Conservation (phyloP, 176 grass and related monocot species). For the Carex scoparia region DNA sequence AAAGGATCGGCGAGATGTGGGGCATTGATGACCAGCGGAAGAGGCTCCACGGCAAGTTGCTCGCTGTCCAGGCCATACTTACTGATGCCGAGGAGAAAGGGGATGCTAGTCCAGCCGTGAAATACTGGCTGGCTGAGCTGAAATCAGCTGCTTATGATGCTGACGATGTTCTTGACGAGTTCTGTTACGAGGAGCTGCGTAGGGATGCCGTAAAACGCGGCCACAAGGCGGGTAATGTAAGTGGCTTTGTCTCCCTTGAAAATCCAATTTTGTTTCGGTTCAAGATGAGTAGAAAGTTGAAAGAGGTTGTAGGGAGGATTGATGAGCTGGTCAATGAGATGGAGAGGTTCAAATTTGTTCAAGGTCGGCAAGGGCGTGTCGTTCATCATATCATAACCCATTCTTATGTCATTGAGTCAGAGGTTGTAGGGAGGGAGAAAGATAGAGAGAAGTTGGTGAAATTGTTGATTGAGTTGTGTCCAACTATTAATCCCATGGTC, state of each 20-base stretch:
- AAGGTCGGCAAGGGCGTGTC: fast-evolving
- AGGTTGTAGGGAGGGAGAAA: background rate
- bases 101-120: background rate
- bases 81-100: background rate
- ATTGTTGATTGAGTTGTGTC: background rate
- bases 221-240: background rate
- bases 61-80: background rate
- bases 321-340: background rate
- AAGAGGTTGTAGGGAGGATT: background rate
- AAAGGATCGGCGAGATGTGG: background rate
- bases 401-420: background rate
- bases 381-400: background rate
- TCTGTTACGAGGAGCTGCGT: conserved; percentile 5
- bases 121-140: conserved; percentile 5
- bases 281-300: background rate
- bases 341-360: background rate
- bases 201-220: background rate
- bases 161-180: background rate
- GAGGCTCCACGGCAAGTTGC: background rate
- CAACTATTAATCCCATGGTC: background rate
- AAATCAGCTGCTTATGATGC: conserved; percentile 10
- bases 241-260: background rate
- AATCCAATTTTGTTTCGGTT: conserved; percentile 4
- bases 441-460: background rate
- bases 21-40: background rate